Evolutionary conservation across 805 yeast species (phyloP), one percentile per base, ranked within the genome.

Genomic region (Hanseniaspora thailandica): DNA sequence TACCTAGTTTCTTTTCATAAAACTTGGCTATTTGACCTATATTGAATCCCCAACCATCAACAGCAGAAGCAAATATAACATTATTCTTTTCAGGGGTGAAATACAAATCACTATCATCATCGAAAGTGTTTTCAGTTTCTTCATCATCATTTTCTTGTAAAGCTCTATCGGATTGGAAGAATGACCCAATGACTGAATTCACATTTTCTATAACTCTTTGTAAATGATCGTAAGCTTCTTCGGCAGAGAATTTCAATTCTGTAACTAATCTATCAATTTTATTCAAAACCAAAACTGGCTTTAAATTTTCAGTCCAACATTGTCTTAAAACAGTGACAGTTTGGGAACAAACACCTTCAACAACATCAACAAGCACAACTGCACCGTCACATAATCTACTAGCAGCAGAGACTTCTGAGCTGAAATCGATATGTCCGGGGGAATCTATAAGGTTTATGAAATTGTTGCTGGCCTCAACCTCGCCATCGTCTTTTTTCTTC

Each of bases 391-490:
- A 93, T 43, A 93, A 71, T 61, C 98, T 75, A 1, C 97, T 88
- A 1, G 97, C 95, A 0, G 96, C 86, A 26, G 96, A 86, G 0
- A 93, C 99, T 64, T 93, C 99, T 12, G 94, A 84, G 1, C 95
- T 84, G 66, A 93, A 93, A 68, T 93, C 99, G 56, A 93, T 87
- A 62, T 93, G 99, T n/a, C 99, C 99, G 0, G 99, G 99, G 0
- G 97, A 90, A 67, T 93, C 99, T 55, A 93, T 90, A 61, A 93
- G 75, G 63, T 93, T 93, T 63, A 93, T 83, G 53, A 93, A 70
- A 67, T 86, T 85, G 62, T 93, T 96, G 40, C 78, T 78, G 38
- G 82, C 76, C n/a, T 69, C 55, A 20, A 74, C 73, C 44, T 67
- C 70, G 26, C 66, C 68, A 69, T 87, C 95, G 53, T 85, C 95